Conservation (phyloP, 495 filamentous ascomycete genomes). For the Penicillium pulvis region DNA sequence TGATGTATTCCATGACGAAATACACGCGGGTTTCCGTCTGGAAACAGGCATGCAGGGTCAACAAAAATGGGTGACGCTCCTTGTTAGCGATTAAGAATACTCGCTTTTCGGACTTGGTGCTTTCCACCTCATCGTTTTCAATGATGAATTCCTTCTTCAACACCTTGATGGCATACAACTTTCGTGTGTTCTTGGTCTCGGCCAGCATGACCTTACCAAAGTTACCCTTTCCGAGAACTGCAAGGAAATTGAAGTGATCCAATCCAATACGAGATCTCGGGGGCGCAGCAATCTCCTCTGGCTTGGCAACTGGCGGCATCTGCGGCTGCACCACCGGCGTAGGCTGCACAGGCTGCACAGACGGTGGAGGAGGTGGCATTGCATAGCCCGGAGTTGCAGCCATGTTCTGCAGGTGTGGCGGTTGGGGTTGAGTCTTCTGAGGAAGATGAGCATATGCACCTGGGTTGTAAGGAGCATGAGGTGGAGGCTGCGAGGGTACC, state of each 20-base stretch:
- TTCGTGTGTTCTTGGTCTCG: constrained; percentile 88
- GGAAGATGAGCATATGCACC: constrained; percentile 66
- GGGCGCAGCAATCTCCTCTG: constrained; percentile 57
- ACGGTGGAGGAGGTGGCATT: constrained; percentile 39
- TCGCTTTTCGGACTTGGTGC: constrained; percentile 94
- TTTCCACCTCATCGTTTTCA: constrained; percentile 99
- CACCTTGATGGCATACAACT: constrained; percentile 98
- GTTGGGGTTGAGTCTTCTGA: constrained; percentile 38
- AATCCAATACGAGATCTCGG: constrained; percentile 84
- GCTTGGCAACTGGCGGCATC: constrained; percentile 40
- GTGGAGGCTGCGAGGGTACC: constrained; percentile 28
- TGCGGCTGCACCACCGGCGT: constrained; percentile 41
- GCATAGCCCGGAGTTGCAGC: constrained; percentile 19
- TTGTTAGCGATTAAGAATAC: constrained; percentile 98
- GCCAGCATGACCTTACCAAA: constrained; percentile 99
- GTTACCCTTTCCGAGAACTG: constrained; percentile 98
- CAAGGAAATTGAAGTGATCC: constrained; percentile 99
- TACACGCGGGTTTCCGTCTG: constrained; percentile 98
- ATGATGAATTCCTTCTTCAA: constrained; percentile 99
- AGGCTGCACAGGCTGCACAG: constrained; percentile 27
- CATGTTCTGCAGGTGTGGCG: constrained; percentile 32
- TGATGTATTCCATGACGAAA: constrained; percentile 99
- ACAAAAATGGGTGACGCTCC: constrained; percentile 94
- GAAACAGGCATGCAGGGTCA: constrained; percentile 97
- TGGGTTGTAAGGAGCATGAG: constrained; percentile 68